These are phyloP conservation scores for Colletotrichum spaethianum DNA, from an alignment of 2,329 filamentous ascomycete genomes.

Conservation along the genomic window DNA sequence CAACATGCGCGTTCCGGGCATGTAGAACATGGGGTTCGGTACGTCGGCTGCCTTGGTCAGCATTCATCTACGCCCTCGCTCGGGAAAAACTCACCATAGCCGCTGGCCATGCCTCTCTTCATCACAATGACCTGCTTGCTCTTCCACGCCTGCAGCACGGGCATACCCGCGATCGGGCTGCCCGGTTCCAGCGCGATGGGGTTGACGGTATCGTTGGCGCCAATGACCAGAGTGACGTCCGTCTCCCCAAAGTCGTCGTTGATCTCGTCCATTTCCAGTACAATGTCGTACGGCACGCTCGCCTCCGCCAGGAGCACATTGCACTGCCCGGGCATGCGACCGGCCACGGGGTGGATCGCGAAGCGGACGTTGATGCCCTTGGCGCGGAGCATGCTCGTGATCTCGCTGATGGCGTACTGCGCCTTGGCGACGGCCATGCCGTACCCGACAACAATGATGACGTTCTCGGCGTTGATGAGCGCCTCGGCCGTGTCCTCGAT, in stretches of 20 bases:
- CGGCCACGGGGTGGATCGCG: slow-evolving; percentile 91
- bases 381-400: slow-evolving; percentile 79
- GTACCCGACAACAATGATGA: slow-evolving; percentile 92
- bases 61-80: slow-evolving; percentile 1
- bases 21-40: slow-evolving; percentile 94
- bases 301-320: slow-evolving; percentile 93
- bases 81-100: slow-evolving; percentile 76
- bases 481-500: slow-evolving; percentile 86
- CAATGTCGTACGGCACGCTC: slow-evolving; percentile 90
- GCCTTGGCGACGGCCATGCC: slow-evolving; percentile 96
- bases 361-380: slow-evolving; percentile 88
- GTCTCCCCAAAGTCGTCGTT: slow-evolving; percentile 92
- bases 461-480: slow-evolving; percentile 82
- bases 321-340: slow-evolving; percentile 93
- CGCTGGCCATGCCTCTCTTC: slow-evolving; percentile 91
- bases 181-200: slow-evolving; percentile 89
- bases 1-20: slow-evolving; percentile 90
- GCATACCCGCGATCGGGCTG: slow-evolving; percentile 91
- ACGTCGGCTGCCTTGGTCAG: slow-evolving; percentile 76
- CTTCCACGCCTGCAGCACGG: slow-evolving; percentile 93
- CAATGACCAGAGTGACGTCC: slow-evolving; percentile 89
- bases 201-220: slow-evolving; percentile 94
- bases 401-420: slow-evolving; percentile 90
- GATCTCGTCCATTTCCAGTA: slow-evolving; percentile 96
- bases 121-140: slow-evolving; percentile 93